These are phyloP conservation scores for Lachancea nothofagi DNA, from an alignment of 805 yeast species.

Conservation along the genomic window DNA sequence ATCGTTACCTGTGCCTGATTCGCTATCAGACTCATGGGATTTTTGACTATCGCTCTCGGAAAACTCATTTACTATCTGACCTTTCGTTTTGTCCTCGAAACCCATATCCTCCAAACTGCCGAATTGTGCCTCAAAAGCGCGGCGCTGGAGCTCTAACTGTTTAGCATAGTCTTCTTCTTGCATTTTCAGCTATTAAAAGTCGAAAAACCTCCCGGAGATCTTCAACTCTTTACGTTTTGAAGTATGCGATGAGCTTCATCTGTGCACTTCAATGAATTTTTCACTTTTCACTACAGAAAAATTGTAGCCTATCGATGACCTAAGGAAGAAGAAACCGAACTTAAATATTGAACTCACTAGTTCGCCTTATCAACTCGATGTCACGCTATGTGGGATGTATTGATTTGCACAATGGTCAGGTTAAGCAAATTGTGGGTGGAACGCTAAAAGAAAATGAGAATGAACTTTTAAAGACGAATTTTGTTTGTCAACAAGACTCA, in stretches of 20 bases:
- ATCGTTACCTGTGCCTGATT: conserved; percentile 15
- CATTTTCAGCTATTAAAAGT: neutral
- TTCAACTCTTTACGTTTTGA: neutral
- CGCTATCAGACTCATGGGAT: conserved; percentile 15
- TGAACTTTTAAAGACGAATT: conserved; percentile 58
- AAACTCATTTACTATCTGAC: neutral
- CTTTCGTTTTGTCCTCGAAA: conserved; percentile 41
- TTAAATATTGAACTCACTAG: no score
- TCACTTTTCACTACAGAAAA: neutral
- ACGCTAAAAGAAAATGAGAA: conserved; percentile 59
- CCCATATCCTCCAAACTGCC: conserved; percentile 54
- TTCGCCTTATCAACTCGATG: no score
- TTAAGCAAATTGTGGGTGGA: conserved; percentile 96
- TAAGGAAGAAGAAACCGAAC: no score
- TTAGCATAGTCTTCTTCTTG: conserved; percentile 18
- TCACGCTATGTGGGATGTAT: conserved; percentile 90
- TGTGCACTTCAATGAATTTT: neutral
- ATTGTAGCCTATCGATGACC: neutral
- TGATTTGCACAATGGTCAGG: conserved; percentile 91
- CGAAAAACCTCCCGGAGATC: neutral
- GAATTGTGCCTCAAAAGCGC: conserved; percentile 59
- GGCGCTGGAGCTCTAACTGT: conserved; percentile 47
- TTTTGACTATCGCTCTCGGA: neutral
- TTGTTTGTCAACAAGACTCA: conserved; percentile 69
- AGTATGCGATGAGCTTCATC: neutral